These are phyloP conservation scores for Cyberlindnera bimundalis DNA, from an alignment of 805 yeast species.

Conservation along the genomic window DNA sequence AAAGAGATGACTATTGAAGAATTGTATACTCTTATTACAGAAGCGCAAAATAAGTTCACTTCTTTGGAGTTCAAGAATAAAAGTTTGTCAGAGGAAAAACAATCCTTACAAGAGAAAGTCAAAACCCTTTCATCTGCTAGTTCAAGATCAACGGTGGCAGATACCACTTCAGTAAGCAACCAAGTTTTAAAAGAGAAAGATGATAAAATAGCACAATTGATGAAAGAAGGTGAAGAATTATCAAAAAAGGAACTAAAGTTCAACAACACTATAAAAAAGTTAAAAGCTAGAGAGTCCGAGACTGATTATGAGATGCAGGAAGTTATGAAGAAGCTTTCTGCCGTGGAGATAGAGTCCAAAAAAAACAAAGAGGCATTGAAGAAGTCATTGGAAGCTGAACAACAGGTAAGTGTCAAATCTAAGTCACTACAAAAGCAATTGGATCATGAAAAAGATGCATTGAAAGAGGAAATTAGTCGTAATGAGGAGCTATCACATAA, in stretches of 20 bases:
- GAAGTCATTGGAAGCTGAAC: slow-evolving; percentile 25
- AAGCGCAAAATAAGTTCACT: slow-evolving; percentile 15
- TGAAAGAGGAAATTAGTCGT: slow-evolving; percentile 21
- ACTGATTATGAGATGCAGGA: slow-evolving; percentile 33
- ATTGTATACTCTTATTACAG: slow-evolving; percentile 13
- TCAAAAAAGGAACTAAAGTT: slow-evolving; percentile 68
- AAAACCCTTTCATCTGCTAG: slow-evolving; percentile 2
- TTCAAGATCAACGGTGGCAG: neutral
- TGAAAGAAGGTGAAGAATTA: slow-evolving; percentile 73
- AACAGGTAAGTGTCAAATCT: slow-evolving; percentile 22
- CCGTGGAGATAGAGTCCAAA: slow-evolving; percentile 26
- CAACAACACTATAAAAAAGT: slow-evolving; percentile 60
- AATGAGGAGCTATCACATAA: slow-evolving; percentile 26
- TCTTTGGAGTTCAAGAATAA: slow-evolving; percentile 17
- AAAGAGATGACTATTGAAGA: slow-evolving; percentile 18
- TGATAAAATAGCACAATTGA: slow-evolving; percentile 56
- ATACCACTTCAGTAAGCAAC: slow-evolving; percentile 16
- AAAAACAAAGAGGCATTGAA: slow-evolving; percentile 27
- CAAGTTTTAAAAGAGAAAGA: slow-evolving; percentile 42
- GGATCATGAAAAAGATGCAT: slow-evolving; percentile 19
- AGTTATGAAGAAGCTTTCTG: slow-evolving; percentile 12
- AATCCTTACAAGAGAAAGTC: slow-evolving; percentile 23
- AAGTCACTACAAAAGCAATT: slow-evolving; percentile 23
- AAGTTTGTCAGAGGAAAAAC: slow-evolving; percentile 22
- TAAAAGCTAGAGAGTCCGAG: slow-evolving; percentile 45